These are phyloP conservation scores for Aspergillus kassunensis DNA, from an alignment of 495 filamentous ascomycete genomes.

Conservation along the genomic window DNA sequence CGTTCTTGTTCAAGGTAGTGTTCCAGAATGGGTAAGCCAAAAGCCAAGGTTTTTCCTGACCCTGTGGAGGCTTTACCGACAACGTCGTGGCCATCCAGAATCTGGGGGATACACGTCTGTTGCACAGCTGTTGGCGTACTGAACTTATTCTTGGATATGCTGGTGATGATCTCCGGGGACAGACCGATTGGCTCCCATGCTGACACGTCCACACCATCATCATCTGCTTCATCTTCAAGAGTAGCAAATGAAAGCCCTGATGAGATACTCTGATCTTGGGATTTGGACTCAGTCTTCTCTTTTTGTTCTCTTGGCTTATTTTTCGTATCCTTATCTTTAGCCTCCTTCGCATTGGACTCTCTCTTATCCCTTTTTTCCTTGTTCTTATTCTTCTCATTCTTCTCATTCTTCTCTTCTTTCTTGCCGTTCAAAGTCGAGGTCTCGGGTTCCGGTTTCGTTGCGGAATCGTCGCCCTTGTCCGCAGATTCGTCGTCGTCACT, in stretches of 20 bases:
- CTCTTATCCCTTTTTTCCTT: slow-evolving; percentile 31
- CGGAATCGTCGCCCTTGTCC: slow-evolving; percentile 18
- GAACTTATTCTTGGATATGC: slow-evolving; percentile 77
- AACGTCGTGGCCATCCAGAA: slow-evolving; percentile 81
- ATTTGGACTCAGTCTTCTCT: slow-evolving; percentile 22
- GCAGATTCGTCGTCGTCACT: slow-evolving; percentile 38
- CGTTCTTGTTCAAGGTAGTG: slow-evolving; percentile 38
- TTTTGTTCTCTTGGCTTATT: slow-evolving; percentile 28
- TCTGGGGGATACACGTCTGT: slow-evolving; percentile 68
- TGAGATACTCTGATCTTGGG: slow-evolving; percentile 25
- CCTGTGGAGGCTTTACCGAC: slow-evolving; percentile 95
- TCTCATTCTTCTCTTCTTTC: slow-evolving; percentile 31
- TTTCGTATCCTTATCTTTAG: slow-evolving; percentile 34
- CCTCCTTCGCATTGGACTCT: slow-evolving; percentile 26
- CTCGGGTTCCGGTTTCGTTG: slow-evolving; percentile 19
- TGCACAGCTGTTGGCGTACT: slow-evolving; percentile 78
- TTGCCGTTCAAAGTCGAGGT: slow-evolving; percentile 15
- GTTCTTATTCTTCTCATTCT: slow-evolving; percentile 28
- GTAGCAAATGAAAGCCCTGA: slow-evolving; percentile 36
- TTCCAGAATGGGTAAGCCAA: slow-evolving; percentile 58
- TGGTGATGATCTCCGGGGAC: slow-evolving; percentile 60
- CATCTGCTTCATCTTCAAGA: slow-evolving; percentile 39
- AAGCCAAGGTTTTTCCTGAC: slow-evolving; percentile 97
- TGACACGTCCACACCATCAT: slow-evolving; percentile 53
- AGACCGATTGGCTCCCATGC: slow-evolving; percentile 72